Conservation (phyloP, 441 rosid genomes). For the Populus hybrid region DNA sequence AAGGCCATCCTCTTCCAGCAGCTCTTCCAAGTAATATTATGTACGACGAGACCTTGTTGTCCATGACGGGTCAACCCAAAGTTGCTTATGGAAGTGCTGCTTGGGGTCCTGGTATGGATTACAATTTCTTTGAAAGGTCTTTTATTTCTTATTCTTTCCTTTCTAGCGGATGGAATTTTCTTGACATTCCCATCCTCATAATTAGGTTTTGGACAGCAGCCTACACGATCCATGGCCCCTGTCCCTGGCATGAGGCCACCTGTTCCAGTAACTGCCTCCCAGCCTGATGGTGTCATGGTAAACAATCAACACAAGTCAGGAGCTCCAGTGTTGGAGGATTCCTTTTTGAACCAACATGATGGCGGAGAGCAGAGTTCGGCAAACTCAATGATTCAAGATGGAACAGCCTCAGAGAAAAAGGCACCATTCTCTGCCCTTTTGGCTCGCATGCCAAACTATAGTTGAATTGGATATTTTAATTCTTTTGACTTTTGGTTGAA, state of each 20-base stretch:
- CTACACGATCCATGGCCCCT: slow-evolving; percentile 53
- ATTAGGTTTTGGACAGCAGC: slow-evolving; percentile 77
- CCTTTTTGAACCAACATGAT: slow-evolving; percentile 56
- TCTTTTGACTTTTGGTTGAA: not conserved
- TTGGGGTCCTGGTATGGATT: slow-evolving; percentile 75
- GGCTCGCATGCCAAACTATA: not conserved
- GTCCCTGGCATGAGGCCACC: slow-evolving; percentile 74
- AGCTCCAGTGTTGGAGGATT: slow-evolving; percentile 50
- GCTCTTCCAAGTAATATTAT: slow-evolving; percentile 75
- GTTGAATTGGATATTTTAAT: not conserved
- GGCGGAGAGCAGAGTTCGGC: slow-evolving; percentile 38
- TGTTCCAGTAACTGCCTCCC: slow-evolving; percentile 44
- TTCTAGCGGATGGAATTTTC: slow-evolving; percentile 11
- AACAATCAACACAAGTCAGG: slow-evolving; percentile 53
- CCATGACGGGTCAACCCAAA: slow-evolving; percentile 77
- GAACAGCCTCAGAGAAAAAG: slow-evolving; percentile 56
- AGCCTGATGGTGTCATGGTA: slow-evolving; percentile 36
- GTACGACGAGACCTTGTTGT: slow-evolving; percentile 78
- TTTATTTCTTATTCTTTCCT: slow-evolving; percentile 9
- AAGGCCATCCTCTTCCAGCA: slow-evolving; percentile 84
- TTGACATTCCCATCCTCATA: slow-evolving; percentile 17
- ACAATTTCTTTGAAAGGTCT: slow-evolving; percentile 17
- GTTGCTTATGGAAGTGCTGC: slow-evolving; percentile 62
- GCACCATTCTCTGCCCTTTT: slow-evolving; percentile 31
- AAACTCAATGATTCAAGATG: slow-evolving; percentile 44